Conservation (phyloP, 2,329 filamentous ascomycete species). For the Epichloe glyceriae region DNA sequence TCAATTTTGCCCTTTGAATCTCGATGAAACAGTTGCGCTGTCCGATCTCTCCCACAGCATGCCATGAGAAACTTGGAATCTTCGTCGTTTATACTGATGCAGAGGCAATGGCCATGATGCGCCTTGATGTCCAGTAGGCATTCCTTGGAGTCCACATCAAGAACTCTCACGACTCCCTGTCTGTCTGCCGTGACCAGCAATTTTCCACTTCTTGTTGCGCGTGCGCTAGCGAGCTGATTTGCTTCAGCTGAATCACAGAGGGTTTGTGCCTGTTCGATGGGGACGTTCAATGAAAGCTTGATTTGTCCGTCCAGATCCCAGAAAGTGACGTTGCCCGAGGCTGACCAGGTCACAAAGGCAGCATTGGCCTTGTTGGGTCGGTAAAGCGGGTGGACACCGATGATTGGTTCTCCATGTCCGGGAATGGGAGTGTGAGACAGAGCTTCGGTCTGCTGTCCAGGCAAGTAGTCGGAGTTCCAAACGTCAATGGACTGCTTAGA, state of each 20-base stretch:
- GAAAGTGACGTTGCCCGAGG: constrained; percentile 64
- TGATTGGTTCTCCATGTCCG: constrained; percentile 49
- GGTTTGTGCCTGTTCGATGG: constrained; percentile 49
- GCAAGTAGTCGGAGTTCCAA: constrained; percentile 34
- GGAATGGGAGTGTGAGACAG: constrained; percentile 42
- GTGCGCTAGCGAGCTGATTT: constrained; percentile 49
- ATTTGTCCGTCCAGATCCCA: constrained; percentile 67
- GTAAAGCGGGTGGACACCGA: constrained; percentile 59
- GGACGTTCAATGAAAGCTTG: constrained; percentile 49
- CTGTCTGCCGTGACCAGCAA: constrained; percentile 76
- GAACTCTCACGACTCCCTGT: constrained; percentile 64
- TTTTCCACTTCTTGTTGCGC: constrained; percentile 46
- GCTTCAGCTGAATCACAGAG: constrained; percentile 36
- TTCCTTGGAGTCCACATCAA: constrained; percentile 48
- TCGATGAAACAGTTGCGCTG: constrained; percentile 74
- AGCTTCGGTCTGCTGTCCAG: constrained; percentile 24
- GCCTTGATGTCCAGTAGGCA: constrained; percentile 66
- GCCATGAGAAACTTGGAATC: constrained; percentile 55
- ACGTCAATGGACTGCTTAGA: constrained; percentile 63
- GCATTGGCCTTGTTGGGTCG: constrained; percentile 48
- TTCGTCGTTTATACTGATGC: constrained; percentile 59
- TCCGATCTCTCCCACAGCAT: constrained; percentile 77
- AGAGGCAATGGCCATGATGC: constrained; percentile 74
- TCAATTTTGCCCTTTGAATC: constrained; percentile 47
- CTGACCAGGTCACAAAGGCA: constrained; percentile 82